These are phyloP conservation scores for Teratosphaeria nubilosa DNA, from an alignment of 2,329 filamentous ascomycete species.

Conservation along the genomic window DNA sequence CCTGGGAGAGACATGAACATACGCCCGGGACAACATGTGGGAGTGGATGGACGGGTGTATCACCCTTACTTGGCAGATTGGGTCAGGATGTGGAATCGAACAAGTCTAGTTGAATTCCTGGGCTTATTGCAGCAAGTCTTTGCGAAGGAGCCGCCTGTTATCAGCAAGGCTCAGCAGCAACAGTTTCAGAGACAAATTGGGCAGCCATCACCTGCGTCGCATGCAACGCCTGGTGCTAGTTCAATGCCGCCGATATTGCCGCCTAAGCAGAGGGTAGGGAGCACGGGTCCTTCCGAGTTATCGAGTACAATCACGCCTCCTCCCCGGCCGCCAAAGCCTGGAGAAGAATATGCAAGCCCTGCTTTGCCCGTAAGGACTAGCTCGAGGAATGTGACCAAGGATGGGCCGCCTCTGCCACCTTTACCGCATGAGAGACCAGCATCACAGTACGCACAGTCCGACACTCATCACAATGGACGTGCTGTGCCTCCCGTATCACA, in stretches of 20 bases:
- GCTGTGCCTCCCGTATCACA: conserved; percentile 14
- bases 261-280: conserved; percentile 25
- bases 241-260: conserved; percentile 23
- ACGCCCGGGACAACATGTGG: conserved; percentile 87
- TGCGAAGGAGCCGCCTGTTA: conserved; percentile 85
- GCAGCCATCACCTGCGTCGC: conserved; percentile 52
- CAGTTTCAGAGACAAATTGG: conserved; percentile 47
- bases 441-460: conserved; percentile 5
- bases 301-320: conserved; percentile 26
- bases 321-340: conserved; percentile 45
- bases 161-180: conserved; percentile 55
- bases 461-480: conserved; percentile 11
- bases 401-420: conserved; percentile 28
- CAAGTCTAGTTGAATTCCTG: conserved; percentile 72
- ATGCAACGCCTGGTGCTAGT: conserved; percentile 29
- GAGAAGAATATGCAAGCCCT: conserved; percentile 21
- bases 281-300: conserved; percentile 9
- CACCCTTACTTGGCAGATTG: conserved; percentile 91
- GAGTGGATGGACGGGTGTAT: conserved; percentile 84
- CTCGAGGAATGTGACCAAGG: conserved; percentile 8
- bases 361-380: conserved; percentile 2
- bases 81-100: conserved; percentile 75
- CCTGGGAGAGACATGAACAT: conserved; percentile 83
- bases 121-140: conserved; percentile 78
- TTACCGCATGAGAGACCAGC: conserved; percentile 17